These are phyloP conservation scores for Pseudogymnoascus sp. DNA, from an alignment of 2,329 filamentous ascomycete genomes.

Conservation along the genomic window DNA sequence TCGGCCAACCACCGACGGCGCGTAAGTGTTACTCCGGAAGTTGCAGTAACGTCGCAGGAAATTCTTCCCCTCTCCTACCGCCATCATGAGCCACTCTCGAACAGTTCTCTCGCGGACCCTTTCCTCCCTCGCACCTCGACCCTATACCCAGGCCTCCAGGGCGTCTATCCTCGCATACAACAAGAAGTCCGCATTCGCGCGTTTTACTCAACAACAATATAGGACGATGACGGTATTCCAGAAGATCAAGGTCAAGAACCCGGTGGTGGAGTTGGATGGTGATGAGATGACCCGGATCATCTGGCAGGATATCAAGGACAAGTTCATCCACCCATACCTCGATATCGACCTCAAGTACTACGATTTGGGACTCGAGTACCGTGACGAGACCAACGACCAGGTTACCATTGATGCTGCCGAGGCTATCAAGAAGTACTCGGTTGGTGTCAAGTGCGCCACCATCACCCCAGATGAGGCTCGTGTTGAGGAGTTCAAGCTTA, in stretches of 20 bases:
- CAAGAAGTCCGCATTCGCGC: neutral
- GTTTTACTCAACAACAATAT: constrained; percentile 25
- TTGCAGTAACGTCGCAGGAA: constrained; percentile 2
- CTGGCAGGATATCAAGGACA: constrained; percentile 98
- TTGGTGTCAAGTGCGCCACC: constrained; percentile 98
- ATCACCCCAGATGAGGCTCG: constrained; percentile 96
- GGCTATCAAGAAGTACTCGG: constrained; percentile 97
- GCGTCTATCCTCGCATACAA: constrained; percentile 1
- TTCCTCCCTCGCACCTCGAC: constrained; percentile 8
- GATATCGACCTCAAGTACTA: constrained; percentile 99
- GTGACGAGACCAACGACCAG: constrained; percentile 91
- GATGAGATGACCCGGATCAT: constrained; percentile 97
- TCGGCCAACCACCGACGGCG: constrained; percentile 5
- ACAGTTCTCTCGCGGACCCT: constrained; percentile 15
- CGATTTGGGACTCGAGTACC: constrained; percentile 85
- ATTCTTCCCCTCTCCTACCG: constrained; percentile 10
- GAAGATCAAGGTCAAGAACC: constrained; percentile 99
- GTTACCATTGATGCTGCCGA: constrained; percentile 92
- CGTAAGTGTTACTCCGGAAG: constrained; percentile 1
- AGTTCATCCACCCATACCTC: constrained; percentile 93
- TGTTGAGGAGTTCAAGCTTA: constrained; percentile 96
- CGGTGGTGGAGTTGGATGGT: constrained; percentile 93
- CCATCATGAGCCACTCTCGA: constrained; percentile 15
- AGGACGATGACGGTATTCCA: constrained; percentile 49
- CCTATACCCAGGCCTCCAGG: constrained; percentile 13